phyloP scores from a whole-genome alignment of 1,139 yeast genomes.

The Protomyces lactucae-debilis region DNA sequence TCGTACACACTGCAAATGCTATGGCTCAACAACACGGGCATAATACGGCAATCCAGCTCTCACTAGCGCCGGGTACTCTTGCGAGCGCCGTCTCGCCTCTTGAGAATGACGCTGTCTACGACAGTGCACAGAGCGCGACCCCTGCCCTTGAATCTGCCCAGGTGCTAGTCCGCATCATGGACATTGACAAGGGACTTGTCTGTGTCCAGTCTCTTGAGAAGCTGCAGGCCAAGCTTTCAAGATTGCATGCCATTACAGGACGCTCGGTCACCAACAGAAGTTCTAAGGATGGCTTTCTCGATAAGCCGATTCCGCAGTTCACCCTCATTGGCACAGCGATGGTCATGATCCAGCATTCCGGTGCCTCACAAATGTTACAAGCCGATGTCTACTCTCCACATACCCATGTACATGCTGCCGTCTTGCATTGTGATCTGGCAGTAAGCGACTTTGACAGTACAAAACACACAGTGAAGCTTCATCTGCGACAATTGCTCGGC shows the following conservation, averaged over 20 bases:
- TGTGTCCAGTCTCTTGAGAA: conserved; percentile 28
- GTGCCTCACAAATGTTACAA: conserved; percentile 8
- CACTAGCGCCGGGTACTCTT: neutral
- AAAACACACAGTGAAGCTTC: conserved; percentile 24
- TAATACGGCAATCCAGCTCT: neutral
- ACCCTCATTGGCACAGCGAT: conserved; percentile 20
- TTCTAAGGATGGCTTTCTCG: neutral
- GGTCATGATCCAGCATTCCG: conserved; percentile 10
- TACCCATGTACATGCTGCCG: conserved; percentile 13
- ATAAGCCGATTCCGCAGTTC: neutral
- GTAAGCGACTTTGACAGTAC: conserved; percentile 11
- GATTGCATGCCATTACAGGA: neutral
- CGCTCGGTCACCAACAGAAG: neutral
- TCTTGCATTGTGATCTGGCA: conserved; percentile 27
- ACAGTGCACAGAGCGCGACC: neutral
- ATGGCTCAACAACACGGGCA: neutral
- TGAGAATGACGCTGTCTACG: conserved; percentile 24
- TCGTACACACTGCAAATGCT: neutral
- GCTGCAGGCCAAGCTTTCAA: conserved; percentile 17
- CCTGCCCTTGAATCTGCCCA: conserved; percentile 27
- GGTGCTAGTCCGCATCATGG: conserved; percentile 34
- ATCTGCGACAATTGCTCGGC: conserved; percentile 22
- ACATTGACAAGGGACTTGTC: conserved; percentile 31
- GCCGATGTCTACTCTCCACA: conserved; percentile 31
- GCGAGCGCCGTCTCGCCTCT: conserved; percentile 26